Conservation (phyloP, 179 eudicot genomes). For the Beta corolliflora region DNA sequence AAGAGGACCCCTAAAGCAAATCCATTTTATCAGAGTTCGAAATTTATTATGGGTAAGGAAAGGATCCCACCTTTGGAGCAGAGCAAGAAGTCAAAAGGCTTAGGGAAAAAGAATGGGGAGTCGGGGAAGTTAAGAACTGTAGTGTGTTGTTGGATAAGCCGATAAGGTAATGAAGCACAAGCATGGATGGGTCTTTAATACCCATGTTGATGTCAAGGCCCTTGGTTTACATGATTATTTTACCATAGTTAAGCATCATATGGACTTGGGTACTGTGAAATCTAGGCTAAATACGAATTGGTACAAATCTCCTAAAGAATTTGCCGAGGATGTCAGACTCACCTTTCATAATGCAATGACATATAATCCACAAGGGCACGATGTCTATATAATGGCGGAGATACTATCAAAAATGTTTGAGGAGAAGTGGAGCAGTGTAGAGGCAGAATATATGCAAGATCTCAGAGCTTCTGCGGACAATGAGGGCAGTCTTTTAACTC, state of each 20-base stretch:
- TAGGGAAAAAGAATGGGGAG: slow-evolving; percentile 54
- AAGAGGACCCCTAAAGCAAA: slow-evolving; percentile 75
- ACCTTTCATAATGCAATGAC: slow-evolving; percentile 52
- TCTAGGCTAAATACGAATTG: slow-evolving; percentile 46
- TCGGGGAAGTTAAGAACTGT: slow-evolving; percentile 42
- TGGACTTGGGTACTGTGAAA: slow-evolving; percentile 57
- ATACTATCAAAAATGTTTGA: slow-evolving; percentile 42
- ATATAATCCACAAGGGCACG: slow-evolving; percentile 50
- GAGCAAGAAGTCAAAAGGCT: slow-evolving; percentile 53
- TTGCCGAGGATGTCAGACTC: slow-evolving; percentile 57
- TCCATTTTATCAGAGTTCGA: slow-evolving; percentile 59
- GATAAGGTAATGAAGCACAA: slow-evolving; percentile 50
- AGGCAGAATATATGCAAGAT: slow-evolving; percentile 35
- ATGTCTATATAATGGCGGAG: slow-evolving; percentile 45
- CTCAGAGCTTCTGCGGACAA: slow-evolving; percentile 27
- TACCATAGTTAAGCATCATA: slow-evolving; percentile 46
- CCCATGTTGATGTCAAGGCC: slow-evolving; percentile 49
- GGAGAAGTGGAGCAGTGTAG: slow-evolving; percentile 48
- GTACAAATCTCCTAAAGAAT: slow-evolving; percentile 52
- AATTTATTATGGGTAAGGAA: slow-evolving; percentile 67
- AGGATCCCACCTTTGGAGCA: slow-evolving; percentile 37
- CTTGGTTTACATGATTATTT: slow-evolving; percentile 53
- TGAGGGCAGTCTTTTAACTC: slow-evolving; percentile 35
- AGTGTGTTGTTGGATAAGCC: slow-evolving; percentile 36
- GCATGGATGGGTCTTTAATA: slow-evolving; percentile 50